Evolutionary conservation across 2,329 filamentous ascomycete species (phyloP), one percentile per base, ranked within the genome.

Genomic region (Alternaria tenuissima): DNA sequence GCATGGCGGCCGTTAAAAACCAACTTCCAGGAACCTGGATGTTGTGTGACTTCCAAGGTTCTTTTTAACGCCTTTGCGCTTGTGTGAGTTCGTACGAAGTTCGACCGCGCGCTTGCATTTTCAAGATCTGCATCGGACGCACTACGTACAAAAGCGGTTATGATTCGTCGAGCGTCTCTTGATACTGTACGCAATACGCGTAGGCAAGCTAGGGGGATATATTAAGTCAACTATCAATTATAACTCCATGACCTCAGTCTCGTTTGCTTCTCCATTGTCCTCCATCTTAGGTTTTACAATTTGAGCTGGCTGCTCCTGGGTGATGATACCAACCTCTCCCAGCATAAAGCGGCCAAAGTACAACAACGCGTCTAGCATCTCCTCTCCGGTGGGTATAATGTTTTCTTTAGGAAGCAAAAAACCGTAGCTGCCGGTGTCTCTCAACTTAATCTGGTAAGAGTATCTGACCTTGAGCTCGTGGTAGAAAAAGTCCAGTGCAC

Each of bases 401-500:
- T 96, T 87, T 58, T 95, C 90, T 58, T 87, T 89, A 0, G 95
- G 95, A 4, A 98, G 82, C 48, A 99, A 81, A 76, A 98, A 99
- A 0, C 95, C 95, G 76, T 98, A 98, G 76, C 89, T 95, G 9
- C 95, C 95, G 0, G 91, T 95, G 76, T 99, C 95, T 49, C 95
- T 86, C 28, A 99, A 83, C 81, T 98, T 98, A 80, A 95, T 90
- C 82, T 98, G 95, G 77, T 96, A 98, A 59, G 93, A 91, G 76
- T 92, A 96, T 64, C 88, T 89, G 18, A 94, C 91, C 47, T 85
- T 83, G 62, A 98, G 80, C 71, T 96, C 91, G 69, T 96, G 92
- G 76, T 96, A 97, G 79, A 99, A 97, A 88, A 92, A 98, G 79
- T 98, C 95, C 42, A 98, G 88, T 1, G 92, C 92, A 49, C 91